Evolutionary conservation across 441 rosid genomes (phyloP).

Genomic region (Melastoma candidum): DNA sequence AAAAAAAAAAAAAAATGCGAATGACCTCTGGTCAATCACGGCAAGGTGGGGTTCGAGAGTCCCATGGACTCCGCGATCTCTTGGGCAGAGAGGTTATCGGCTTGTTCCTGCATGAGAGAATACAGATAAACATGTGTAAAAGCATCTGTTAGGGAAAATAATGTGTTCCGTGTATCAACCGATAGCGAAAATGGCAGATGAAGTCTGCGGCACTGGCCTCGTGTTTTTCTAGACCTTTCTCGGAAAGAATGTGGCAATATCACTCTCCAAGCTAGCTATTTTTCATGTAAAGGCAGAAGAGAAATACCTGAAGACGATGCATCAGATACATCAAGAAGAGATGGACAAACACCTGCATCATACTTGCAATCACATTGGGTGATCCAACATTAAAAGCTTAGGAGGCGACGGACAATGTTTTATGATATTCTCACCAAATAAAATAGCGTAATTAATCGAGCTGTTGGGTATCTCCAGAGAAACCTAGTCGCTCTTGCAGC

Average conservation of each 20-base stretch:
- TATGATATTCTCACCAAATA: conserved; percentile 52
- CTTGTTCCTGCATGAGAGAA: conserved; percentile 60
- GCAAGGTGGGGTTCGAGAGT: conserved; percentile 39
- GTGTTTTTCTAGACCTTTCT: no score
- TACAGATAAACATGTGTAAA: conserved; percentile 1
- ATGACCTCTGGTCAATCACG: conserved; percentile 15
- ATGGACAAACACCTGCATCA: conserved; percentile 82
- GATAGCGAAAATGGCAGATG: not conserved
- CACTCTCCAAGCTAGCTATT: not conserved
- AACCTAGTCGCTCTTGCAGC: conserved; percentile 96
- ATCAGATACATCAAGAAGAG: conserved; percentile 94
- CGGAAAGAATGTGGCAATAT: not conserved
- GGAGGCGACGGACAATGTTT: no score
- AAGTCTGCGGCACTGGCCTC: no score
- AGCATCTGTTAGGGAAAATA: not conserved
- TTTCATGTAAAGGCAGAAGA: not conserved
- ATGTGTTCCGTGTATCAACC: not conserved
- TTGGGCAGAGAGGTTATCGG: conserved; percentile 50
- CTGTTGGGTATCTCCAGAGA: conserved; percentile 96
- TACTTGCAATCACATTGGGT: no score
- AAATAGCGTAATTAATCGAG: conserved; percentile 67
- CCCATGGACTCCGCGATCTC: conserved; percentile 79
- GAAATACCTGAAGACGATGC: conserved; percentile 91
- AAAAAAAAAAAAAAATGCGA: no score
- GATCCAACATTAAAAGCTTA: no score